Evolutionary conservation across 345 rosid species (phyloP), one percentile per base, ranked within the genome.

Genomic region (Eucalyptus microcorys): DNA sequence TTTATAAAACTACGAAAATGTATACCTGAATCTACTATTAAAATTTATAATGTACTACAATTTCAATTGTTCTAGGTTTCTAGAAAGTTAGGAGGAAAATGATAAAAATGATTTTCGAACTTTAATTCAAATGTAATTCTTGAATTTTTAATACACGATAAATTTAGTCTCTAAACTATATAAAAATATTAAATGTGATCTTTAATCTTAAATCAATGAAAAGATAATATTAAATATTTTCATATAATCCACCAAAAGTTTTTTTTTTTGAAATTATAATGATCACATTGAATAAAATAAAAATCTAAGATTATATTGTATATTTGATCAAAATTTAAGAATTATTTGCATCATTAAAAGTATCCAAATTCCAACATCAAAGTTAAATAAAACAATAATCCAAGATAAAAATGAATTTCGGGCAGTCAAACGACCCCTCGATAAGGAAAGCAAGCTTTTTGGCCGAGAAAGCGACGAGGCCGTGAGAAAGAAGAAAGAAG

Each of bases 91-190:
- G 30, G 30, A 55, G 61, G 30, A 24, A 55, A 22, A 55, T 1
- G 27, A 55, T 55, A 55, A 22, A 22, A 55, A 55, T 55, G 6
- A 10, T 55, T 55, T 22, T 22, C 24, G 61, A 55, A 55, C 61
- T 55, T 24, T 22, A 24, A 55, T 10, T 55, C 30, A 22, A 52
- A 52, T 52, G 10, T 52, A 19, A 1, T 52, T 52, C 0, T 4
- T 19, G 10, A 52, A 52, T 19, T 52, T 50, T 19, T 52, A 52
- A 19, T 52, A 52, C 24, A 0, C 0, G 0, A 24, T 9, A 0
- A 9, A 2, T 55, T 1, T 55, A 4, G 13, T 55, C 0, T 2
- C 12, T 22, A 22, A 55, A 55, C 0, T 55, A 24, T 55, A 55
- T 55, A 24, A 55, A 10, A 22, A 55, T 9, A 55, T 22, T 55